A percentile compares a stretch with the other conserved stretches of the same genome.
Conservation (phyloP, 805 yeast genomes). For the Metschnikowia similis region DNA sequence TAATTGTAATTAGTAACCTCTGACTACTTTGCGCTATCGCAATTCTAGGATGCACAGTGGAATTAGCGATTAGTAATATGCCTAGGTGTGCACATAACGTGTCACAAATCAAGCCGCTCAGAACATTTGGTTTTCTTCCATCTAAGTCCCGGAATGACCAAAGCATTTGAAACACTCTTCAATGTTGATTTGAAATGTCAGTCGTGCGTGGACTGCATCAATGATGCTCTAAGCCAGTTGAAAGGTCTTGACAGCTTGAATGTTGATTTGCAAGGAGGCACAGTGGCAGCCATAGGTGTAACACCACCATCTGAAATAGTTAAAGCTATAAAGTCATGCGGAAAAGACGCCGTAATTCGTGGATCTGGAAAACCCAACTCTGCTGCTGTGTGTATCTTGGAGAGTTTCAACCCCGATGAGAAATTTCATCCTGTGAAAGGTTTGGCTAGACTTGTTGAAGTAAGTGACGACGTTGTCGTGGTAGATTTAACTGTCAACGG, state of each 20-base stretch:
- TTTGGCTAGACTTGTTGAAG: constrained; percentile 76
- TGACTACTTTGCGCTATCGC: not conserved
- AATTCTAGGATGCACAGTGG: not conserved
- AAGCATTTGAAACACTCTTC: constrained; percentile 59
- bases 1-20: no score
- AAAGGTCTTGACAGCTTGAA: constrained; percentile 49
- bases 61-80: not conserved
- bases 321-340: constrained; percentile 62
- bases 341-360: constrained; percentile 86
- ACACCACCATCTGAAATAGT: constrained; percentile 76
- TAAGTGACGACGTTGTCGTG: constrained; percentile 48
- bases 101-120: not conserved
- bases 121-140: not conserved
- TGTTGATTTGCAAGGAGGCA: constrained; percentile 54
- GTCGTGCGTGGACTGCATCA: constrained; percentile 61
- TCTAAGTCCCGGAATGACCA: not conserved
- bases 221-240: constrained; percentile 47
- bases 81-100: not conserved
- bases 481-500: constrained; percentile 82
- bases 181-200: constrained; percentile 84
- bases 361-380: constrained; percentile 85
- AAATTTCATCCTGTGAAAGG: constrained; percentile 68
- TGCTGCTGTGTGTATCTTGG: constrained; percentile 89
- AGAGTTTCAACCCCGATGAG: constrained; percentile 54
- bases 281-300: constrained; percentile 64